Evolutionary conservation across 768 basidiomycete species (phyloP).

Genomic region (Clathrus columnatus): DNA sequence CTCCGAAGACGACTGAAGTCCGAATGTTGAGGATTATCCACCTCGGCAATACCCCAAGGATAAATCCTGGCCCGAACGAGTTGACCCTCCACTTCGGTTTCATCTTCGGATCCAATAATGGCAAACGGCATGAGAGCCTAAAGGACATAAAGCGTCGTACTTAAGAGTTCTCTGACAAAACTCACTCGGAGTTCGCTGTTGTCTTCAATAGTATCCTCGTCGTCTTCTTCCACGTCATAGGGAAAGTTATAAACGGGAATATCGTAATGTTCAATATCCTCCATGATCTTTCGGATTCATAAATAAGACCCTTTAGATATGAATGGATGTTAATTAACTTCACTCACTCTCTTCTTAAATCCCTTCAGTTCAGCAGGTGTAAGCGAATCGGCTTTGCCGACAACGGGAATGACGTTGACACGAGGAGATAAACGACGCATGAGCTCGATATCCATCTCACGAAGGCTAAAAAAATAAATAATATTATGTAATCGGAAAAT

Average conservation of each 20-base stretch:
- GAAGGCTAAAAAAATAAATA: conserved; percentile 39
- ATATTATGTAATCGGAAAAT: background rate
- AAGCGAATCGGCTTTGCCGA: conserved; percentile 93
- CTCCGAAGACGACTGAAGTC: conserved; percentile 92
- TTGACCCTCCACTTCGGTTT: conserved; percentile 88
- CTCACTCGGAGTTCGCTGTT: conserved; percentile 89
- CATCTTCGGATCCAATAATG: conserved; percentile 94
- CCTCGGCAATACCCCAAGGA: conserved; percentile 98
- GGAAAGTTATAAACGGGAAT: conserved; percentile 99
- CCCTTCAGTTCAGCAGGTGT: conserved; percentile 88
- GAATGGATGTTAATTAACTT: background rate
- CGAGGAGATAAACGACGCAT: conserved; percentile 97
- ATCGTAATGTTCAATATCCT: conserved; percentile 97
- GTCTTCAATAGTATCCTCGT: conserved; percentile 96
- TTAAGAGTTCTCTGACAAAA: conserved; percentile 5
- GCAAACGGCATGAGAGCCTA: conserved; percentile 93
- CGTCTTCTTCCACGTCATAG: conserved; percentile 98
- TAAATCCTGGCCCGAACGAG: conserved; percentile 89
- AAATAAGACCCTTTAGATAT: conserved; percentile 5
- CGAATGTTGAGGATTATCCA: conserved; percentile 99
- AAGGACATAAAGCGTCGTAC: background rate
- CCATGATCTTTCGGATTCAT: conserved; percentile 69
- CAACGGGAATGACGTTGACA: conserved; percentile 97
- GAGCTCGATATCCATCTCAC: conserved; percentile 98
- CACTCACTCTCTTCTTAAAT: conserved; percentile 85